Conservation (phyloP, 208 protist species). For the Vickermania spadyakhi region DNA sequence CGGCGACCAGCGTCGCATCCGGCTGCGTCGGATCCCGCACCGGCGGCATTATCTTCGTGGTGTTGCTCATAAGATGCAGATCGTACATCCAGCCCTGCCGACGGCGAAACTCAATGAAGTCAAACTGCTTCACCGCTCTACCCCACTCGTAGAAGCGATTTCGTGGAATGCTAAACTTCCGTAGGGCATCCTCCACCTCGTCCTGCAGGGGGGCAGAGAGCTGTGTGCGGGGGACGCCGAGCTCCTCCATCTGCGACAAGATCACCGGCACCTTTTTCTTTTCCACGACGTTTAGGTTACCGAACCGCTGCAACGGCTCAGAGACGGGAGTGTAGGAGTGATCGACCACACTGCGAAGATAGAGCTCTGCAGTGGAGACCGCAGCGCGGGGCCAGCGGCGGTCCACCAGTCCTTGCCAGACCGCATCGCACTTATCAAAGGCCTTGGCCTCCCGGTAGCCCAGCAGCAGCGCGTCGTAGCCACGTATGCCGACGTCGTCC, state of each 20-base stretch:
- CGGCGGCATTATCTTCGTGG: conserved; percentile 49
- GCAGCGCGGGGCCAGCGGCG: conserved; percentile 72
- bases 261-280: conserved; percentile 86
- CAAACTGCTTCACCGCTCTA: conserved; percentile 84
- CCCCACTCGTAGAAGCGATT: conserved; percentile 85
- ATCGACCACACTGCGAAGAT: conserved; percentile 82
- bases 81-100: conserved; percentile 87
- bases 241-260: conserved; percentile 68
- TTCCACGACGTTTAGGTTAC: conserved; percentile 69
- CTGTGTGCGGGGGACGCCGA: conserved; percentile 72
- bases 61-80: conserved; percentile 74
- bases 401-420: conserved; percentile 82
- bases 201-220: conserved; percentile 73
- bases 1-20: conserved; percentile 36
- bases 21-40: conserved; percentile 55
- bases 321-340: conserved; percentile 75
- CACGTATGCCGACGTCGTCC: conserved; percentile 43
- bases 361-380: conserved; percentile 63
- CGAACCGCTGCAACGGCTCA: conserved; percentile 58
- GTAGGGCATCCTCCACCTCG: conserved; percentile 83
- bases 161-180: conserved; percentile 68
- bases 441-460: conserved; percentile 61
- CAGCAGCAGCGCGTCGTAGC: conserved; percentile 75
- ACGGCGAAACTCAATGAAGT: conserved; percentile 86
- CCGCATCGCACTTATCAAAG: conserved; percentile 62